Percentiles rank a stretch among this genome's conserved stretches.
Conservation (phyloP, 1,284 basidiomycete genomes). For the Polyporus tsugae region DNA sequence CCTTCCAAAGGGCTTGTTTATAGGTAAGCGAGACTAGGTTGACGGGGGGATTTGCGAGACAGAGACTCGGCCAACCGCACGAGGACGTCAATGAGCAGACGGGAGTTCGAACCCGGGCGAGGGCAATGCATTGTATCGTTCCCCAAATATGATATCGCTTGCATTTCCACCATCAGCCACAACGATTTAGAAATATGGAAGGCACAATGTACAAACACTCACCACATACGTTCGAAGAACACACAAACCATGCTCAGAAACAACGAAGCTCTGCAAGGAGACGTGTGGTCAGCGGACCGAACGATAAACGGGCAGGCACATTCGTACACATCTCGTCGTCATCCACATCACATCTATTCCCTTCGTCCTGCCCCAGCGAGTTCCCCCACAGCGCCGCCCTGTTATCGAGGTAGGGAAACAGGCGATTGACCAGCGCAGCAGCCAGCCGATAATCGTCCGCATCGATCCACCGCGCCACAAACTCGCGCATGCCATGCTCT, state of each 20-base stretch:
- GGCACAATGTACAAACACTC: no score
- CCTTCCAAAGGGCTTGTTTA: no score
- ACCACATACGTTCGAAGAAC: no score
- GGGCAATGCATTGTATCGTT: no score
- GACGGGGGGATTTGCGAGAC: no score
- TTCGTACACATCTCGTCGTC: neutral
- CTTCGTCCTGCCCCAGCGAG: neutral
- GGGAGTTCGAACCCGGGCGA: no score
- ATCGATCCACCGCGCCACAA: conserved; percentile 2
- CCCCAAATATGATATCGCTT: no score
- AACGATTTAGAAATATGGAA: no score
- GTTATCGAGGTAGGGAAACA: neutral
- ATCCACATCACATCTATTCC: neutral
- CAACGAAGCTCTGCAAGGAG: neutral
- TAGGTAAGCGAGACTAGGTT: no score
- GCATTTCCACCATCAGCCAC: no score
- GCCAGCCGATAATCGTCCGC: neutral
- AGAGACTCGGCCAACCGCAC: no score
- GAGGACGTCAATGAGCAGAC: neutral
- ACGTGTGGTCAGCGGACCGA: neutral
- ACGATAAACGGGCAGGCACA: neutral
- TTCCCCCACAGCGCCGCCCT: neutral
- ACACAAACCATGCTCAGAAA: no score
- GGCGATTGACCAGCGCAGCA: neutral
- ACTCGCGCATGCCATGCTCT: neutral